These are phyloP conservation scores for Scytalidium lignicola DNA, from an alignment of 2,329 filamentous ascomycete species.

Conservation along the genomic window DNA sequence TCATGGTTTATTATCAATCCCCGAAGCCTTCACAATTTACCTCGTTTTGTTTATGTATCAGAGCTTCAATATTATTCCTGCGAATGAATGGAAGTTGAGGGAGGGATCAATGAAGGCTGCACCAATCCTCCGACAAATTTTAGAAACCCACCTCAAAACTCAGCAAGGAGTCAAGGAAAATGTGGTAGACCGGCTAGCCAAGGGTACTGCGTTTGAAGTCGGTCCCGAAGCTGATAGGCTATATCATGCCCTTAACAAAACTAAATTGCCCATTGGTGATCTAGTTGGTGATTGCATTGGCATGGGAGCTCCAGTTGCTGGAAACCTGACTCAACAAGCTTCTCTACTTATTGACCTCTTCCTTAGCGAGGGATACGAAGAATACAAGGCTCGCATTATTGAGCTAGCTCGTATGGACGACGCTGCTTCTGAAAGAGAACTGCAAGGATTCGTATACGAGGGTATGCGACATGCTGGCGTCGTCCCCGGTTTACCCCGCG, in stretches of 20 bases:
- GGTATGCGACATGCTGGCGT: constrained; percentile 49
- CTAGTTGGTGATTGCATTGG: constrained; percentile 45
- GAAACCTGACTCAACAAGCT: constrained; percentile 47
- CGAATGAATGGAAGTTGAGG: constrained; percentile 42
- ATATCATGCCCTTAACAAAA: constrained; percentile 42
- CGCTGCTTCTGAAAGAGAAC: constrained; percentile 36
- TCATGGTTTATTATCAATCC: constrained; percentile 45
- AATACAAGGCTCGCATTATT: constrained; percentile 46
- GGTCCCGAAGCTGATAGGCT: constrained; percentile 44
- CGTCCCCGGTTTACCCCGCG: constrained; percentile 46
- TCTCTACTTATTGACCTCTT: constrained; percentile 48
- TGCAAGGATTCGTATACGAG: constrained; percentile 49
- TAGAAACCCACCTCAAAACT: constrained; percentile 40
- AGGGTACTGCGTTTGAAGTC: constrained; percentile 44
- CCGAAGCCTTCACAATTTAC: constrained; percentile 41
- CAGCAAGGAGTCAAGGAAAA: constrained; percentile 36
- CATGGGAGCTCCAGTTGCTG: constrained; percentile 43
- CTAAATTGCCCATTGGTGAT: constrained; percentile 41
- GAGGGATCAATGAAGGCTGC: constrained; percentile 37
- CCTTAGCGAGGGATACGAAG: constrained; percentile 42
- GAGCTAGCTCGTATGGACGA: constrained; percentile 41
- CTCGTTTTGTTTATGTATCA: constrained; percentile 45
- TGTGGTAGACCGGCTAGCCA: constrained; percentile 41
- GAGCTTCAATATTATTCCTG: constrained; percentile 46
- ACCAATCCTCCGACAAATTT: constrained; percentile 33